phyloP scores from a whole-genome alignment of 2,329 filamentous ascomycete genomes.

The Penicillium sp. region DNA sequence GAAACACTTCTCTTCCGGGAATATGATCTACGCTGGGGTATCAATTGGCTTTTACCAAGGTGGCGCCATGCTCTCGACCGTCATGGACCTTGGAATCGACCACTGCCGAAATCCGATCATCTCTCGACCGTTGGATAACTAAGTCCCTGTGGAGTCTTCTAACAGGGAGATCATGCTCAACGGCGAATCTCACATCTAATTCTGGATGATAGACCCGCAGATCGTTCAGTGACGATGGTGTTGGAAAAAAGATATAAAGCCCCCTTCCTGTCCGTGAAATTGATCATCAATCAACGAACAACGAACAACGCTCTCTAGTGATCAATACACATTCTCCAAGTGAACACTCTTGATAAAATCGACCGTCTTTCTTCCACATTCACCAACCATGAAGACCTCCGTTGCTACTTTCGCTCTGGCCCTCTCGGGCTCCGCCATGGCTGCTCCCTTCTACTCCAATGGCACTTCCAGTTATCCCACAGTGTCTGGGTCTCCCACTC shows the following conservation, averaged over 20 bases:
- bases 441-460: conserved; percentile 17
- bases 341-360: conserved; percentile 4
- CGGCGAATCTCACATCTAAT: not conserved
- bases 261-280: conserved; percentile 2
- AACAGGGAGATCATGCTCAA: not conserved
- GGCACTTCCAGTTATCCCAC: conserved; percentile 9
- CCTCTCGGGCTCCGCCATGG: conserved; percentile 20
- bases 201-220: not conserved
- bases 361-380: not conserved
- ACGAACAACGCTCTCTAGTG: conserved; percentile 9
- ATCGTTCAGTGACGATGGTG: not conserved
- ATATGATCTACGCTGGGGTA: conserved; percentile 8
- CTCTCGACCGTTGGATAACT: conserved; percentile 13
- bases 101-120: conserved; percentile 5
- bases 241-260: conserved; percentile 17
- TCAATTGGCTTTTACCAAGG: not conserved
- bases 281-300: too few relatives aligned
- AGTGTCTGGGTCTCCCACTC: conserved; percentile 5
- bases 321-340: not conserved
- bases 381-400: conserved; percentile 21
- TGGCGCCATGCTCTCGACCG: not conserved
- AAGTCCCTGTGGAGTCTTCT: not conserved
- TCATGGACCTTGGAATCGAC: not conserved
- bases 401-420: conserved; percentile 17
- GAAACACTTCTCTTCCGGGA: not conserved